A percentile compares a stretch with the other conserved stretches of the same genome.
Evolutionary conservation across 441 rosid genomes (phyloP).

Genomic region (Arabidopsis hybrid): DNA sequence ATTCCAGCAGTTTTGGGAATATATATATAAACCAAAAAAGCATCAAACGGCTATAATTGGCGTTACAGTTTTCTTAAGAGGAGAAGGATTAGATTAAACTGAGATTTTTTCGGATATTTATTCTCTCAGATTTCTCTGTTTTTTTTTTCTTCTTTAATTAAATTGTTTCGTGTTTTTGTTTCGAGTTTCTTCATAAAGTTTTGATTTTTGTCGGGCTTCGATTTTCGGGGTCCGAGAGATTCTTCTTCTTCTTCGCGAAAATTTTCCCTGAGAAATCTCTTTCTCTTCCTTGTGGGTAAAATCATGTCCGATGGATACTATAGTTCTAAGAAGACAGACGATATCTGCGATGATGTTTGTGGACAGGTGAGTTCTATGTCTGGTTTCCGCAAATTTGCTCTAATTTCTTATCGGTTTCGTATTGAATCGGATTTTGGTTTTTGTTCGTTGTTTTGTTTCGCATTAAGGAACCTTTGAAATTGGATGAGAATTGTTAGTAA

Average conservation of each 20-base stretch:
- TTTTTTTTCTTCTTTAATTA: constrained; percentile 7
- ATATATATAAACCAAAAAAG: constrained; percentile 53
- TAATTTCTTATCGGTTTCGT: constrained; percentile 24
- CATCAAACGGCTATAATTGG: constrained; percentile 56
- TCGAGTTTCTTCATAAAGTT: constrained; percentile 18
- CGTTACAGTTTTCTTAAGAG: constrained; percentile 39
- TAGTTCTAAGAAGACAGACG: constrained; percentile 87
- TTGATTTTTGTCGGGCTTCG: constrained; percentile 37
- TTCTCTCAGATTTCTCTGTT: constrained; percentile 24
- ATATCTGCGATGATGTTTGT: constrained; percentile 75
- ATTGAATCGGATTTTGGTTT: constrained; percentile 16
- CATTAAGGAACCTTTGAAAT: constrained; percentile 29
- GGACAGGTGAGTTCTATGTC: constrained; percentile 62
- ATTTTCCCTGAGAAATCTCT: not conserved
- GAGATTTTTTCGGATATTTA: constrained; percentile 32
- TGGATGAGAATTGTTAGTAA: constrained; percentile 22
- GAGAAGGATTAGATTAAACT: constrained; percentile 29
- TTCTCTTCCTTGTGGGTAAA: constrained; percentile 7
- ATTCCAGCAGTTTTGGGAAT: constrained; percentile 31
- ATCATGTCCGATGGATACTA: constrained; percentile 81
- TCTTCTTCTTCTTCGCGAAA: not conserved
- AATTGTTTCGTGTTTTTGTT: constrained; percentile 3
- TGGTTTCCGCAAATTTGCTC: not conserved
- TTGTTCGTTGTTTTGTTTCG: not conserved
- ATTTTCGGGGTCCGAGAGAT: constrained; percentile 13